phyloP scores from a whole-genome alignment of 306 rosid genomes.

The Prunus salicina region DNA sequence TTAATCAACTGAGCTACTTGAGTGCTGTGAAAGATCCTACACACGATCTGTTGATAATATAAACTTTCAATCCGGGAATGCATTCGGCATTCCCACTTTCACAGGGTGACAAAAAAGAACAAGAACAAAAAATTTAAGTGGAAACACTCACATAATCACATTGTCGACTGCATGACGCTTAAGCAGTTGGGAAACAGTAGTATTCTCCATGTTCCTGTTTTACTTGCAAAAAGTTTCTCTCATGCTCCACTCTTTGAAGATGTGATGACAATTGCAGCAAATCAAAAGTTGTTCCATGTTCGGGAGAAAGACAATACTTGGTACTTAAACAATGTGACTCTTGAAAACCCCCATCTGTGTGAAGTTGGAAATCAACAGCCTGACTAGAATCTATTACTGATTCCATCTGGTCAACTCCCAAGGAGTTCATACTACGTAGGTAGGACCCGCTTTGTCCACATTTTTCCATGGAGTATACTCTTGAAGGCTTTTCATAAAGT shows the following conservation, averaged over 20 bases:
- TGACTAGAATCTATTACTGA: conserved; percentile 22
- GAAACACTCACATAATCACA: conserved; percentile 35
- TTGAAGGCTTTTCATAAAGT: conserved; percentile 28
- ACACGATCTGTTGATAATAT: background rate
- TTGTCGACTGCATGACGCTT: conserved; percentile 25
- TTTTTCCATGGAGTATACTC: conserved; percentile 29
- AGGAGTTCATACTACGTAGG: conserved; percentile 30
- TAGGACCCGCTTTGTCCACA: conserved; percentile 30
- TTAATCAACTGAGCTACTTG: background rate
- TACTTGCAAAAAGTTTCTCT: conserved; percentile 47
- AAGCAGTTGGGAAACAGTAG: conserved; percentile 44
- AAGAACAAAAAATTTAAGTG: background rate
- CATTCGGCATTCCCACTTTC: background rate
- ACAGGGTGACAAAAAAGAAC: conserved; percentile 8
- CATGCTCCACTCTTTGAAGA: conserved; percentile 76
- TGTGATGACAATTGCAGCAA: conserved; percentile 70
- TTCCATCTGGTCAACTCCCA: conserved; percentile 34
- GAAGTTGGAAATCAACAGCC: conserved; percentile 24
- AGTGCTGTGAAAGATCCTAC: background rate
- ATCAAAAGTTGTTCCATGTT: conserved; percentile 52
- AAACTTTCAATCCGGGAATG: background rate
- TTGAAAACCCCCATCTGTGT: conserved; percentile 24
- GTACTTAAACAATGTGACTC: conserved; percentile 17
- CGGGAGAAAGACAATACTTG: conserved; percentile 31
- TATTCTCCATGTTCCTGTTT: conserved; percentile 49